Conservation (phyloP, 345 rosid species). For the Eucalyptus pumila region DNA sequence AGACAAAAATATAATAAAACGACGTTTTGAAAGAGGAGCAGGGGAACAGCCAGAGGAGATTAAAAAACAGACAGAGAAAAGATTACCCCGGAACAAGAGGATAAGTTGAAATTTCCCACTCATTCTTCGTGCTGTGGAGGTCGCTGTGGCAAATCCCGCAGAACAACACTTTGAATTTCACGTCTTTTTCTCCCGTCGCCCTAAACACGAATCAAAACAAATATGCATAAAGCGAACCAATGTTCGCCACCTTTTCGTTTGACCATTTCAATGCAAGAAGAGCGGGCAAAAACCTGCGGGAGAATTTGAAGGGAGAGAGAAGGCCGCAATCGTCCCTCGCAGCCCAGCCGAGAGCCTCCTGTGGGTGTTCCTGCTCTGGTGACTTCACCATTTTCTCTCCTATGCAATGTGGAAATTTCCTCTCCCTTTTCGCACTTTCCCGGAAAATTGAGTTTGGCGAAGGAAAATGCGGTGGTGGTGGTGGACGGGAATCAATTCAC, state of each 20-base stretch:
- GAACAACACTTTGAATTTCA: background rate
- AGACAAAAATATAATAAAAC: background rate
- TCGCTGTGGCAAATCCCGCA: background rate
- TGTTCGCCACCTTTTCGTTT: background rate
- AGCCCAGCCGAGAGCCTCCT: background rate
- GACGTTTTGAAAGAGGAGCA: background rate
- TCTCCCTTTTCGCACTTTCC: background rate
- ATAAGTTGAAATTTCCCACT: background rate
- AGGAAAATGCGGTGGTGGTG: background rate
- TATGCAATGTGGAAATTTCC: too few relatives aligned
- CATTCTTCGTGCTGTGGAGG: background rate
- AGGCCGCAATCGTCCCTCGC: background rate
- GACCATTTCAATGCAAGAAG: background rate
- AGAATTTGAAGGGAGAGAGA: background rate
- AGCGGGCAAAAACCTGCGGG: background rate
- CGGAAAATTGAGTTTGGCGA: background rate
- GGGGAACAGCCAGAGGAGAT: background rate
- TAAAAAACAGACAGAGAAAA: background rate
- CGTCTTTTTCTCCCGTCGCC: background rate
- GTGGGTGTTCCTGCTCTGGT: background rate
- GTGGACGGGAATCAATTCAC: background rate
- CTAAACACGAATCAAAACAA: background rate
- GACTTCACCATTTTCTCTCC: background rate
- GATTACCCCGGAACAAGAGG: background rate
- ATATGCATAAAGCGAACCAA: background rate